Evolutionary conservation across 495 filamentous ascomycete genomes (phyloP), one percentile per base, ranked within the genome.

Genomic region (Penicillium daleae): DNA sequence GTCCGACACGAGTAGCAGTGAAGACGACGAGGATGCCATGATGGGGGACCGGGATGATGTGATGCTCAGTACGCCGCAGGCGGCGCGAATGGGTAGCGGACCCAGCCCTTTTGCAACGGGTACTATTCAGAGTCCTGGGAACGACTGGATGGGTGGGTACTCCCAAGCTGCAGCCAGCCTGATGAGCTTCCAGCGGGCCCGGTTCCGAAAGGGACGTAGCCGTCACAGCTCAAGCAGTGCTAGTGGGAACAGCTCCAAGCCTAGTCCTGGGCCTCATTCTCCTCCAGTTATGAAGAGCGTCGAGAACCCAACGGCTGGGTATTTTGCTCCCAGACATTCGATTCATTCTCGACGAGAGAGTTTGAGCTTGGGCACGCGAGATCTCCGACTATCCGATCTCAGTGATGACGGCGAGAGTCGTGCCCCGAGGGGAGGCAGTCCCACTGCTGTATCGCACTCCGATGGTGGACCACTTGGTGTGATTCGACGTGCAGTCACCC

Each of bases 351-450:
- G 93, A 40, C 80, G 93, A 48, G 91, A 96, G 76, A 95, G 91
- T 69, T 83, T 97, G 50, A 94, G 90, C 65, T 82, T 93, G 76
- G 92, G 91, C 13, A 93, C 93, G 13, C 89, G 91, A 60, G 92
- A 96, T 65, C 74, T 97, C 39, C 90, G 93, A 66, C 86, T 96
- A 48, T 96, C 92, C 3, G 91, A 92, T 58, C 83, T 92, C 37
- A 94, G 90, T 70, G 93, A 95, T 52, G 93, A 96, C 62, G 89
- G 88, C 39, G 80, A 83, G 40, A 81, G 74, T 62, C 77, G 79
- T 44, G 73, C 70, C 6, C 71, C 74, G 8, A 70, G 83, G 15
- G 83, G 84, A n/a, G 72, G 74, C 29, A 82, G 78, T 50, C 74
- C 73, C 15, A 70, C 73, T 5, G 67, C 68, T 31, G 74, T 71